phyloP scores from a whole-genome alignment of 305 asterid genomes.

The Fraxinus latifolia region DNA sequence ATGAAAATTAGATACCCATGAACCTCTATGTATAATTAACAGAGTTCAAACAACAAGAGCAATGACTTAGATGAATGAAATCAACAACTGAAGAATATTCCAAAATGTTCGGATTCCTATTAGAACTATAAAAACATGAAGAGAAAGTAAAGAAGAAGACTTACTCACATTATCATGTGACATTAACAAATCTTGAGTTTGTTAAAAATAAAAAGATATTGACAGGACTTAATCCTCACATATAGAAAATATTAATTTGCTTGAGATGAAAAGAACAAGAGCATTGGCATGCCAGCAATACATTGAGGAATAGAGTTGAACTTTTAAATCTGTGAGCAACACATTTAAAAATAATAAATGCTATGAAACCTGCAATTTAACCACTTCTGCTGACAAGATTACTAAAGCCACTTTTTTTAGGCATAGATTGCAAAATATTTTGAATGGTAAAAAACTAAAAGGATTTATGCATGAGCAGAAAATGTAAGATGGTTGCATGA shows the following conservation, averaged over 20 bases:
- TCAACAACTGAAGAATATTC: background rate
- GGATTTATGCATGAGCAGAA: background rate
- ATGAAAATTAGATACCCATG: background rate
- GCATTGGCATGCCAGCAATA: background rate
- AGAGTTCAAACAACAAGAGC: background rate
- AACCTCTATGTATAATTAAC: background rate
- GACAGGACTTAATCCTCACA: background rate
- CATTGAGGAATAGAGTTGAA: background rate
- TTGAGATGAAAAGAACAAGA: background rate
- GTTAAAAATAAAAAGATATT: background rate
- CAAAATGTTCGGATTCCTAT: background rate
- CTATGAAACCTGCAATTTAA: background rate
- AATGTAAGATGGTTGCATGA: background rate
- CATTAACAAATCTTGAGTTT: background rate
- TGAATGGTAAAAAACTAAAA: background rate
- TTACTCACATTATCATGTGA: background rate
- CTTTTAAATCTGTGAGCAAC: background rate
- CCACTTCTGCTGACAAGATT: slow-evolving; percentile 5
- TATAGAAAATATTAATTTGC: background rate
- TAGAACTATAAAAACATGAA: background rate
- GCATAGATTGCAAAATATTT: background rate
- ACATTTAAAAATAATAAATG: background rate
- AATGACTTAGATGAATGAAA: background rate
- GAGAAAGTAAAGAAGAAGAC: background rate
- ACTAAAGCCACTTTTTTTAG: background rate